Conservation (phyloP, 352 stramenopile species). For the Elongisporangium anandrum region DNA sequence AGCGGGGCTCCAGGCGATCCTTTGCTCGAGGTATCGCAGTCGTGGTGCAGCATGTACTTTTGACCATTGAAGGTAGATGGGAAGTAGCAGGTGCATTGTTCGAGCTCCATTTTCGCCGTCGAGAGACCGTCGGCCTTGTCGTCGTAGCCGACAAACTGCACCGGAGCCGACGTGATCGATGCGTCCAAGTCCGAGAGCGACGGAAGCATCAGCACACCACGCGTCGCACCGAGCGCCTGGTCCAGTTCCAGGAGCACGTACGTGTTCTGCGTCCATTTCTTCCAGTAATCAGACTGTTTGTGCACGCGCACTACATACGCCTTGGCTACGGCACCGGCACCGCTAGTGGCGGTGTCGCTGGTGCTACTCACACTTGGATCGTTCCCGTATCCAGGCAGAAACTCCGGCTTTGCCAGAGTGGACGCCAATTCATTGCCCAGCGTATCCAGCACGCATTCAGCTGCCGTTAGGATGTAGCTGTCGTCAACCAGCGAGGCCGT, state of each 20-base stretch:
- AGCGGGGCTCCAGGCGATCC: conserved; percentile 47
- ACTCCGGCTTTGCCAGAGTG: conserved; percentile 16
- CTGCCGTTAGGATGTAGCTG: conserved; percentile 44
- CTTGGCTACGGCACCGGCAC: neutral
- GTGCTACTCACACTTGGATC: neutral
- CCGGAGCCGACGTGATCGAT: conserved; percentile 19
- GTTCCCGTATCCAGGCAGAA: conserved; percentile 19
- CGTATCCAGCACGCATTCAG: conserved; percentile 45
- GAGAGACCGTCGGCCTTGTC: conserved; percentile 10
- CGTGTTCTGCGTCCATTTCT: conserved; percentile 45
- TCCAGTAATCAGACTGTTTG: conserved; percentile 65
- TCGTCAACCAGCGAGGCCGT: conserved; percentile 50
- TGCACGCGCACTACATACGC: conserved; percentile 37
- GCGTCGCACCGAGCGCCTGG: conserved; percentile 19
- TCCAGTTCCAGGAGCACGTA: conserved; percentile 71
- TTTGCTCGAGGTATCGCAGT: conserved; percentile 49
- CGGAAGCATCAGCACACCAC: conserved; percentile 32
- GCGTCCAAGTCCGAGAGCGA: conserved; percentile 24
- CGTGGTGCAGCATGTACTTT: conserved; percentile 50
- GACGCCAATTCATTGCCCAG: conserved; percentile 21
- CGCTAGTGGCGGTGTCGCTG: neutral
- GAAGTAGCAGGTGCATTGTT: conserved; percentile 47
- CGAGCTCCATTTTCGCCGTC: conserved; percentile 22
- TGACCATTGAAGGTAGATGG: conserved; percentile 29
- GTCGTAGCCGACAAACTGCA: conserved; percentile 52